Base-by-base conservation (phyloP, 2,329 filamentous ascomycete species). In the Aspergillus caelatus region DNA sequence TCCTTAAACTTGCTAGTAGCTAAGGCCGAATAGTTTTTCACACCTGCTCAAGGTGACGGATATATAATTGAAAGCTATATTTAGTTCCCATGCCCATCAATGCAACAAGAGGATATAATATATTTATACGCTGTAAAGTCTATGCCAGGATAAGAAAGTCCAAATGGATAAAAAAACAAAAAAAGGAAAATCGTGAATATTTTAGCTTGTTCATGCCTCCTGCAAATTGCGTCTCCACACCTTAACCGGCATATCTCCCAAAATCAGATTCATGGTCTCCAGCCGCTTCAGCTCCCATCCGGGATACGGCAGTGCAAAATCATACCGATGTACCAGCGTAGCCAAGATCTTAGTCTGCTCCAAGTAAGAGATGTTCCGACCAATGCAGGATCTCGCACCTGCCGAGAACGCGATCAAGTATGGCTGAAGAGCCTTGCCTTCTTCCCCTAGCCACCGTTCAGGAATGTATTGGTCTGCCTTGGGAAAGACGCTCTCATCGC, bases 261-360 rank as follows among this genome's bases (percentile, higher is more conserved):
- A 58, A 52, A 73, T 72, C 61, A 71, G 63, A 61, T 77, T 74
- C 68, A 75, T 70, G 16, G 70, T 73, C 67, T 75, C 72, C 57
- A 67, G 41, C 45, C 72, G 65, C 58, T 69, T 59, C 64, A 71
- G 32, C 62, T 75, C 69, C 72, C 72, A 74, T 2, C 65, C 64
- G 1, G 67, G 68, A 57, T 66, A 57, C 12, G 71, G 58, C 45
- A 76, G 57, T 19, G 72, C 70, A 67, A 76, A 74, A n/a, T 74
- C 70, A 62, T 74, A 76, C 14, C 73, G 70, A 52, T 70, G 70
- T 19, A 76, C 69, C 59, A 75, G 57, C 4, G 70, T 71, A 21
- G 74, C 72, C 55, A 76, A 54, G 10, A 70, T 92, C 66, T 82
- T 92, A 11, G 78, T 79, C 68, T 85, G 81, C 69, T 85, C 82